These are phyloP conservation scores for Smallanthus sonchifolius DNA, from an alignment of 129 eudicot genomes.

Conservation along the genomic window DNA sequence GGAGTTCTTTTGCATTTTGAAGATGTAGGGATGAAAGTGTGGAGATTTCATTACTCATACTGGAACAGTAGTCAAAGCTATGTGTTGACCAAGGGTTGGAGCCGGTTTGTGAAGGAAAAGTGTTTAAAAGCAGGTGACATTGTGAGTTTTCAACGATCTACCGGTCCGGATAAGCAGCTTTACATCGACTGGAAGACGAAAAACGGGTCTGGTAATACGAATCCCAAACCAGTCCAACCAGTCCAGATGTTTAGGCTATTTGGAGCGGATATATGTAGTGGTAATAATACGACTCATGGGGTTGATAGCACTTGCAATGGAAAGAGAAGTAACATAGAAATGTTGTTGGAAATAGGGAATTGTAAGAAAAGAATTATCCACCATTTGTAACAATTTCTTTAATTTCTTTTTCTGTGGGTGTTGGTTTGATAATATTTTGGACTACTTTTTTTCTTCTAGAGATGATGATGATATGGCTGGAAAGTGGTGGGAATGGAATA, in stretches of 20 bases:
- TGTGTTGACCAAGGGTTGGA: constrained; percentile 92
- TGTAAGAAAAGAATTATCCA: constrained; percentile 66
- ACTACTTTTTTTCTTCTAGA: constrained; percentile 15
- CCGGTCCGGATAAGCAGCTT: constrained; percentile 58
- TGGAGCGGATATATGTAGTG: constrained; percentile 72
- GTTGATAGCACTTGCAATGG: constrained; percentile 37
- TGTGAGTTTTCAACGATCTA: constrained; percentile 71
- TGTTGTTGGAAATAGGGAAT: constrained; percentile 42
- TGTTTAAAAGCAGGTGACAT: constrained; percentile 64
- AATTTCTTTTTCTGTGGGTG: background rate
- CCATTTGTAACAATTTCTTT: constrained; percentile 40
- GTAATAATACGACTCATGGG: constrained; percentile 1
- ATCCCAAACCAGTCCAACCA: constrained; percentile 22
- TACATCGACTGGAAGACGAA: constrained; percentile 63
- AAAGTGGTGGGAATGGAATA: constrained; percentile 37
- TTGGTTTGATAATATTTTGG: constrained; percentile 23
- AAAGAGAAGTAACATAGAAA: constrained; percentile 52
- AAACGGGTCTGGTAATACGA: constrained; percentile 23
- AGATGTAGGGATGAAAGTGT: constrained; percentile 66
- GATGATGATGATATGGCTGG: constrained; percentile 25
- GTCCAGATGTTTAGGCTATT: constrained; percentile 63
- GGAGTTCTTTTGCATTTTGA: constrained; percentile 77
- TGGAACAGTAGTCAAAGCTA: constrained; percentile 95
- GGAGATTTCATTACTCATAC: constrained; percentile 85
- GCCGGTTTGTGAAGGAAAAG: constrained; percentile 92